Evolutionary conservation across 139 green algal species (phyloP).

Genomic region (Diplosphaera chodatii): DNA sequence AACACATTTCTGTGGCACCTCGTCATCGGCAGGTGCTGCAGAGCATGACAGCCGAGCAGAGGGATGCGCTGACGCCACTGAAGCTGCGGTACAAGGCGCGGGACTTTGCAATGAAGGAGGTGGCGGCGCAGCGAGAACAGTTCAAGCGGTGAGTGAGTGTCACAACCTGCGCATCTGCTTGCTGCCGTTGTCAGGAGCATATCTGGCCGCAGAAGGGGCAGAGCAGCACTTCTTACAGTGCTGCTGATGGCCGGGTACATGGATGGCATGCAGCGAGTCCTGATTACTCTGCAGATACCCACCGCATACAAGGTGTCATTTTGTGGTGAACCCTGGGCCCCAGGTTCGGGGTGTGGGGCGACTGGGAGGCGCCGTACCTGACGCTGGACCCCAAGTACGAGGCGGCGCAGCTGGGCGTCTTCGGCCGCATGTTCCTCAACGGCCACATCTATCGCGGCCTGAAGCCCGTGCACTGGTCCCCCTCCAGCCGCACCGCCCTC

Average conservation of each 20-base stretch:
- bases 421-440: conserved; percentile 88
- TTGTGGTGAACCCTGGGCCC: not conserved
- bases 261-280: too few species aligned
- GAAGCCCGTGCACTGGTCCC: conserved; percentile 98
- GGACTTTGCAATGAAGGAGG: conserved; percentile 82
- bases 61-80: conserved; percentile 64
- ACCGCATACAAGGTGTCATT: too few species aligned
- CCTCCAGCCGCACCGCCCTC: conserved; percentile 87
- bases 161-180: too few species aligned
- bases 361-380: conserved; percentile 94
- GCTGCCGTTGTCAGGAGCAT: too few species aligned
- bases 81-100: conserved; percentile 78
- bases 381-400: conserved; percentile 88
- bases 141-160: conserved; percentile 88
- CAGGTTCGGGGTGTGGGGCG: conserved; percentile 90
- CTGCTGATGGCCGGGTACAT: too few species aligned
- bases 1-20: too few species aligned
- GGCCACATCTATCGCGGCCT: conserved; percentile 87
- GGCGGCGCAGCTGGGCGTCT: conserved; percentile 88
- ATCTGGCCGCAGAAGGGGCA: too few species aligned
- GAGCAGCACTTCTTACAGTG: too few species aligned
- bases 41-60: conserved; percentile 55
- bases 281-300: too few species aligned
- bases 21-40: conserved; percentile 60
- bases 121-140: conserved; percentile 80